Conservation (phyloP, 2,329 filamentous ascomycete species). For the Aureobasidium namibiae region DNA sequence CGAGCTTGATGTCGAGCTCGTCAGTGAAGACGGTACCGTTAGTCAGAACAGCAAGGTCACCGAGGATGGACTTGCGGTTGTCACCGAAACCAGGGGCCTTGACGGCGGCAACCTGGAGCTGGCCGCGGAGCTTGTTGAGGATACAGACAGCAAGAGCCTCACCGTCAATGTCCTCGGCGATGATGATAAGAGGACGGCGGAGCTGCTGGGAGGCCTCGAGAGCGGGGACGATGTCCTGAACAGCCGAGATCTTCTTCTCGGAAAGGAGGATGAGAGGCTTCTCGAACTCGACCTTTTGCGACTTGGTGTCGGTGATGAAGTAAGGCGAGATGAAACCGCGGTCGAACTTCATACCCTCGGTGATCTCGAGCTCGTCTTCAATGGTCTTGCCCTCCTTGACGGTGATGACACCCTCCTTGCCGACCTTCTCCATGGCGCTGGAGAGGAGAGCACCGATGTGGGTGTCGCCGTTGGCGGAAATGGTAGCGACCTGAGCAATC, state of each 20-base stretch:
- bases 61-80: conserved; percentile 99
- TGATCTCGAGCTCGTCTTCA: conserved; percentile 94
- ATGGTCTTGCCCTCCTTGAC: conserved; percentile 99
- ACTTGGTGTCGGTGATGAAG: conserved; percentile 99
- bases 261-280: conserved; percentile 97
- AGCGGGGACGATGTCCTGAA: conserved; percentile 97
- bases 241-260: conserved; percentile 99
- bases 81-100: conserved; percentile 99
- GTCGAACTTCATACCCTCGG: conserved; percentile 99
- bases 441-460: conserved; percentile 95
- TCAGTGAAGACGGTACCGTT: conserved; percentile 97
- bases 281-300: conserved; percentile 99
- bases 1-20: conserved; percentile 97
- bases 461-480: conserved; percentile 92
- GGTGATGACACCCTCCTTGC: conserved; percentile 99
- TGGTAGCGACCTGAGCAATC: conserved; percentile 96
- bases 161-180: conserved; percentile 97
- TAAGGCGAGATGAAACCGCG: conserved; percentile 97
- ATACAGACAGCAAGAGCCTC: conserved; percentile 98
- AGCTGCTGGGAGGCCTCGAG: conserved; percentile 94
- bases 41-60: conserved; percentile 90
- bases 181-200: conserved; percentile 93
- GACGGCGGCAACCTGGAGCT: conserved; percentile 96
- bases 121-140: conserved; percentile 98
- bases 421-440: conserved; percentile 99